These are phyloP conservation scores for Claviceps fusiformis DNA, from an alignment of 2,329 filamentous ascomycete genomes.

Conservation along the genomic window DNA sequence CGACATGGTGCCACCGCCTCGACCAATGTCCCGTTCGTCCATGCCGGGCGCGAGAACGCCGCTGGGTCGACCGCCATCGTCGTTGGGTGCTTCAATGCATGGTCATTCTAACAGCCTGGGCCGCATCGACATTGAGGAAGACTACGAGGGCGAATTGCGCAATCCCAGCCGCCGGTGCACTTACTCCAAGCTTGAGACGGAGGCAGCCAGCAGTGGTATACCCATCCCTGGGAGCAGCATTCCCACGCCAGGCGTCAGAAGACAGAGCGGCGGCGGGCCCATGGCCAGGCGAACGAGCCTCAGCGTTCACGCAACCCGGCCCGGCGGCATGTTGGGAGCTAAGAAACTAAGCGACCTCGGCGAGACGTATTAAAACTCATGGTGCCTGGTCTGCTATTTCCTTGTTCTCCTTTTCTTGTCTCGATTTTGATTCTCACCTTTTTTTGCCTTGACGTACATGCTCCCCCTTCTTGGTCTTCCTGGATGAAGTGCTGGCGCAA, in stretches of 20 bases:
- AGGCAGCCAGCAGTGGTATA: conserved; percentile 25
- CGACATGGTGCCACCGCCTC: conserved; percentile 38
- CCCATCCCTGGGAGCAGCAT: conserved; percentile 30
- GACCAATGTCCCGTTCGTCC: conserved; percentile 54
- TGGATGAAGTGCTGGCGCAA: conserved; percentile 6
- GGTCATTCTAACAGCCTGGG: conserved; percentile 45
- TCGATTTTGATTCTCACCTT: no score
- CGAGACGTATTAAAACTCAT: conserved; percentile 34
- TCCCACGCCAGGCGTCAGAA: conserved; percentile 29
- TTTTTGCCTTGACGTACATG: not conserved
- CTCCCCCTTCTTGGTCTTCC: not conserved
- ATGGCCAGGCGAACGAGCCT: conserved; percentile 29
- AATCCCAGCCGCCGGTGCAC: conserved; percentile 44
- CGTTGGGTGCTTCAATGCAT: conserved; percentile 50
- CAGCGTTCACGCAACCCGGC: conserved; percentile 18
- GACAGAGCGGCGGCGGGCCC: conserved; percentile 31
- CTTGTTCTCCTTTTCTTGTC: no score
- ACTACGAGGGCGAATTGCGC: conserved; percentile 26
- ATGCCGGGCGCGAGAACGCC: conserved; percentile 48
- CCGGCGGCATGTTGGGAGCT: conserved; percentile 20
- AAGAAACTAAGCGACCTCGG: conserved; percentile 35
- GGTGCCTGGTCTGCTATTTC: not conserved
- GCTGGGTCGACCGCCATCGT: conserved; percentile 56
- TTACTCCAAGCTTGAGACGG: conserved; percentile 34
- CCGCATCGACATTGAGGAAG: conserved; percentile 33